These are phyloP conservation scores for Sclerotiophoma versabilis DNA, from an alignment of 2,329 filamentous ascomycete species.

Conservation along the genomic window DNA sequence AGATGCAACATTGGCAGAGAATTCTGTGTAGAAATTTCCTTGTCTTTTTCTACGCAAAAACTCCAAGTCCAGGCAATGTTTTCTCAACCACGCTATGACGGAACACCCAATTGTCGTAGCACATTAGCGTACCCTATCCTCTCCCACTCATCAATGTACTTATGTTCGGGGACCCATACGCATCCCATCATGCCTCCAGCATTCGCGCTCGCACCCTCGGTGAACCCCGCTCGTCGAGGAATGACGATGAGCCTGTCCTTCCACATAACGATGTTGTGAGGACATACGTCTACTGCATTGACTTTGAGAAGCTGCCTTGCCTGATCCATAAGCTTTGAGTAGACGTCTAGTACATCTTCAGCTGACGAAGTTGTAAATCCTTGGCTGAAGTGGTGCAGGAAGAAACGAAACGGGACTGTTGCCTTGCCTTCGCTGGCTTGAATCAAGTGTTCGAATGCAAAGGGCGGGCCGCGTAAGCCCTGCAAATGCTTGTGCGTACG, in stretches of 20 bases:
- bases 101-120: constrained; percentile 48
- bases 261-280: constrained; percentile 58
- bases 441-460: constrained; percentile 36
- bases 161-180: constrained; percentile 48
- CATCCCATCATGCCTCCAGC: constrained; percentile 58
- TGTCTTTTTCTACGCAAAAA: too few species aligned
- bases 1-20: too few species aligned
- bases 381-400: constrained; percentile 40
- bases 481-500: constrained; percentile 61
- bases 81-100: too few species aligned
- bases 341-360: constrained; percentile 25
- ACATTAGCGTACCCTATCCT: constrained; percentile 47
- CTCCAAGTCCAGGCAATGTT: too few species aligned
- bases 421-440: constrained; percentile 26
- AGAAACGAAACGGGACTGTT: constrained; percentile 48
- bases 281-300: constrained; percentile 36
- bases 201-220: constrained; percentile 53
- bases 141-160: constrained; percentile 50
- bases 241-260: constrained; percentile 57
- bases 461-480: constrained; percentile 46
- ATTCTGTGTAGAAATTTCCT: too few species aligned
- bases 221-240: constrained; percentile 49
- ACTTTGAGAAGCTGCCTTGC: constrained; percentile 19
- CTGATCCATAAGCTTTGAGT: constrained; percentile 27
- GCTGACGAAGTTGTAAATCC: constrained; percentile 15